Conservation (phyloP, 306 rosid genomes). For the Castanea crenata region DNA sequence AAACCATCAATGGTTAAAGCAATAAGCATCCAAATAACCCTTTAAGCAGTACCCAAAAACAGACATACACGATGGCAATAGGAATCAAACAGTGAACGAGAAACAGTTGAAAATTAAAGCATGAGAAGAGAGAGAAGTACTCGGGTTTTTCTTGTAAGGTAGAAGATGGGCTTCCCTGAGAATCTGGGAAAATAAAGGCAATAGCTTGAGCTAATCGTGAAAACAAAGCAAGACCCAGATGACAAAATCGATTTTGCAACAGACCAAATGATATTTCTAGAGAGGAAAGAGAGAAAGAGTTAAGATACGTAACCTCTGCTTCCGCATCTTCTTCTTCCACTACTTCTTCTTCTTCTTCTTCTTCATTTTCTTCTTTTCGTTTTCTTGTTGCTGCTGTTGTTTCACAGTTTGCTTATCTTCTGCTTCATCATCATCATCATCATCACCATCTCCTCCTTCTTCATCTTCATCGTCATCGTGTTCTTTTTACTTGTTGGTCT, state of each 20-base stretch:
- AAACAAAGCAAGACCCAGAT: slow-evolving; percentile 32
- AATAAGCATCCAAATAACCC: slow-evolving; percentile 15
- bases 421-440: slow-evolving; percentile 20
- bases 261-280: neutral
- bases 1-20: slow-evolving; percentile 11
- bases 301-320: slow-evolving; percentile 49
- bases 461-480: slow-evolving; percentile 1
- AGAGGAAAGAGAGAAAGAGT: neutral
- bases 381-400: neutral
- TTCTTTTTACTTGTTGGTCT: slow-evolving; percentile 8
- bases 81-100: slow-evolving; percentile 23
- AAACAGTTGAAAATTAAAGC: slow-evolving; percentile 9
- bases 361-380: neutral
- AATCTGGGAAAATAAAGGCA: slow-evolving; percentile 54
- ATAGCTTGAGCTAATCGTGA: slow-evolving; percentile 39
- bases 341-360: slow-evolving; percentile 11
- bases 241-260: slow-evolving; percentile 22
- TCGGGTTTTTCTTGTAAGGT: slow-evolving; percentile 58
- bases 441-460: neutral
- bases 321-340: slow-evolving; percentile 36
- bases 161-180: slow-evolving; percentile 66
- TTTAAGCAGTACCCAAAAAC: slow-evolving; percentile 13
- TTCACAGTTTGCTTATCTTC: neutral
- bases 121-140: slow-evolving; percentile 46
- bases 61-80: slow-evolving; percentile 25